Percentiles rank a stretch among this genome's conserved stretches.
These are phyloP conservation scores for Gliomastix tumulicola DNA, from an alignment of 2,329 filamentous ascomycete genomes.

Conservation along the genomic window DNA sequence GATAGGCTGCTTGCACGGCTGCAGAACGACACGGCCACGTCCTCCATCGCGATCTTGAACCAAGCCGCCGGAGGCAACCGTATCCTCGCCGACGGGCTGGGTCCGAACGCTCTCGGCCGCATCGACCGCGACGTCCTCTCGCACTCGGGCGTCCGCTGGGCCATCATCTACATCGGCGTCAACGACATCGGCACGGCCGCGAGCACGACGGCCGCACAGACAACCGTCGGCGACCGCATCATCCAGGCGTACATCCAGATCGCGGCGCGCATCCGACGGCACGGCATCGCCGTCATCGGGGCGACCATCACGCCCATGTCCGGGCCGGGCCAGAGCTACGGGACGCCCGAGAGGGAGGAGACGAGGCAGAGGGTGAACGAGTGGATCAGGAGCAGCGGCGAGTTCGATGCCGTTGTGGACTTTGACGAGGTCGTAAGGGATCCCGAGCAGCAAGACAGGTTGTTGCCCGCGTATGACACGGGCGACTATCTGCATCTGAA, in stretches of 20 bases:
- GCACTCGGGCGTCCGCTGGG: constrained; percentile 45
- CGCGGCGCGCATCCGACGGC: constrained; percentile 40
- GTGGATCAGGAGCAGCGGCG: constrained; percentile 47
- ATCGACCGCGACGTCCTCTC: constrained; percentile 54
- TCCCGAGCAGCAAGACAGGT: constrained; percentile 25
- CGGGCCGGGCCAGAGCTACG: constrained; percentile 43
- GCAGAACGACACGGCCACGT: constrained; percentile 25
- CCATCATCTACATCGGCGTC: constrained; percentile 55
- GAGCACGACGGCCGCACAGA: constrained; percentile 32
- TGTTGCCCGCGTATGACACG: constrained; percentile 38
- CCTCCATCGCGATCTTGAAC: constrained; percentile 44
- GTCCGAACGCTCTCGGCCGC: constrained; percentile 48
- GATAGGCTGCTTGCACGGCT: constrained; percentile 35
- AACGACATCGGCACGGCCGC: constrained; percentile 54
- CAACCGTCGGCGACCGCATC: constrained; percentile 35
- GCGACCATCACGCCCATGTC: constrained; percentile 42
- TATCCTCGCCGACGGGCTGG: constrained; percentile 50
- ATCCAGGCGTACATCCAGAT: constrained; percentile 51
- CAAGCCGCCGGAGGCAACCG: constrained; percentile 59
- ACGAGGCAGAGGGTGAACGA: constrained; percentile 48
- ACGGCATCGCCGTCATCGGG: constrained; percentile 46
- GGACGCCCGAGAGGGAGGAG: constrained; percentile 39
- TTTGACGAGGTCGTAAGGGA: constrained; percentile 51
- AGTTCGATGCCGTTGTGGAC: constrained; percentile 55
- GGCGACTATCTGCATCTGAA: constrained; percentile 57